Conservation (phyloP, 148 eudicot species). For the Limonium bicolor region DNA sequence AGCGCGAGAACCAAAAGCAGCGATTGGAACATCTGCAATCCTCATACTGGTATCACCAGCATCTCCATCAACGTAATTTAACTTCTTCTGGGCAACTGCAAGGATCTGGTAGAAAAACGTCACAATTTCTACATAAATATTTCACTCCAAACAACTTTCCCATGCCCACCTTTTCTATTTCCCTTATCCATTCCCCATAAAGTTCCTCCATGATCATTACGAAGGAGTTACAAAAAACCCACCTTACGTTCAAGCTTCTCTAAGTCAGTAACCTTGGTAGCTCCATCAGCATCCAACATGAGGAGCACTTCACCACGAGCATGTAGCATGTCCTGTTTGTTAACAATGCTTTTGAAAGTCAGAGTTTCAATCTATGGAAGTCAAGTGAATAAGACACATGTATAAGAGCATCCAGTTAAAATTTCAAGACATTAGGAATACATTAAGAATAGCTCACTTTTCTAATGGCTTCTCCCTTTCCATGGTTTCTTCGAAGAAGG, state of each 20-base stretch:
- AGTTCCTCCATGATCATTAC: too few species aligned
- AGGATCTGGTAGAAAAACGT: slow-evolving; percentile 44
- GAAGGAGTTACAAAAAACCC: slow-evolving; percentile 5
- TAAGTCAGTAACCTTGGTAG: slow-evolving; percentile 80
- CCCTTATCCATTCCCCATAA: neutral
- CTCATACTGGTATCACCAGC: slow-evolving; percentile 17
- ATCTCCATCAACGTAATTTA: slow-evolving; percentile 12
- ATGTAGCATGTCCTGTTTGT: slow-evolving; percentile 99
- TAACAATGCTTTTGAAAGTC: slow-evolving; percentile 69
- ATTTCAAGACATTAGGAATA: neutral
- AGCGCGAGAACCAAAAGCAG: slow-evolving; percentile 80
- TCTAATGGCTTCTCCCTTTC: slow-evolving; percentile 99
- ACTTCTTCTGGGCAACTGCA: slow-evolving; percentile 48
- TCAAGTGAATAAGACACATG: slow-evolving; percentile 4
- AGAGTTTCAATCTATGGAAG: slow-evolving; percentile 38
- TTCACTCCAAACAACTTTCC: too few species aligned
- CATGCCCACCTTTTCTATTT: too few species aligned
- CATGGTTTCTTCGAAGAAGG: slow-evolving; percentile 81
- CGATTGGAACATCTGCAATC: slow-evolving; percentile 38
- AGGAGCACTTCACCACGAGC: slow-evolving; percentile 88
- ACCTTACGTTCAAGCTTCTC: slow-evolving; percentile 98
- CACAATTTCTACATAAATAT: too few species aligned
- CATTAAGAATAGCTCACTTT: slow-evolving; percentile 54
- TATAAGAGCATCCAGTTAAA: neutral
- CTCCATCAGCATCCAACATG: slow-evolving; percentile 99